Evolutionary conservation across 805 yeast genomes (phyloP), one percentile per base, ranked within the genome.

Genomic region (Wickerhamomyces tratensis): DNA sequence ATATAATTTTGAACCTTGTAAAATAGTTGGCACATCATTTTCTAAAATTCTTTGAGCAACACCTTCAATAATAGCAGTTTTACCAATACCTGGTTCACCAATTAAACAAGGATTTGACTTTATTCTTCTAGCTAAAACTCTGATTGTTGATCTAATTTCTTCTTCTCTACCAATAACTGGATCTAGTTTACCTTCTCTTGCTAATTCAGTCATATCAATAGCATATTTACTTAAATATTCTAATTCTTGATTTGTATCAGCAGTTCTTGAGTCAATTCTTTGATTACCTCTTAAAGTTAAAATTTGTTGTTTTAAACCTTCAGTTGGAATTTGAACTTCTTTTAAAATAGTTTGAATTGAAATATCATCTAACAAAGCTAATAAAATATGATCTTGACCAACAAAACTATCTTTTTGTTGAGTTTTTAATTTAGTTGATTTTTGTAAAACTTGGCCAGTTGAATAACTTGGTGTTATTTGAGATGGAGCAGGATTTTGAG

Each of bases 31-130:
- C 13, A 93, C 96, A 64, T 93, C 98, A 49, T 86, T 86, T 57
- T 93, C 97, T 46, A 93, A 79, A 49, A 93, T 87, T 67, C 98
- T 76, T 65, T 91, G 98, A 11, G 98, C 98, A 43, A 93, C 97
- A 56, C 98, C 98, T 68, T 93, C 98, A 41, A 93, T 96, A 54
- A 93, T 91, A 30, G 95, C 86, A 35, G 98, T 93, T 68, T 93
- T 93, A 73, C 98, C 98, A 42, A 93, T 97, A 78, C 98, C 98
- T 36, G 98, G 96, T 57, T 93, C 98, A 72, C 98, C 98, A 56
- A 93, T 88, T 46, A 93, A 68, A 54, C 95, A 93, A 13, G 98
- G 96, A 60, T 93, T 93, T 7, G 97, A 89, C 66, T 93, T 93
- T 36, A 95, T 86, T 67, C 98, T 79, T 68, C 98, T 82, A n/a